Evolutionary conservation across 257 asterid species (phyloP), one percentile per base, ranked within the genome.

Genomic region (Lycium barbarum): DNA sequence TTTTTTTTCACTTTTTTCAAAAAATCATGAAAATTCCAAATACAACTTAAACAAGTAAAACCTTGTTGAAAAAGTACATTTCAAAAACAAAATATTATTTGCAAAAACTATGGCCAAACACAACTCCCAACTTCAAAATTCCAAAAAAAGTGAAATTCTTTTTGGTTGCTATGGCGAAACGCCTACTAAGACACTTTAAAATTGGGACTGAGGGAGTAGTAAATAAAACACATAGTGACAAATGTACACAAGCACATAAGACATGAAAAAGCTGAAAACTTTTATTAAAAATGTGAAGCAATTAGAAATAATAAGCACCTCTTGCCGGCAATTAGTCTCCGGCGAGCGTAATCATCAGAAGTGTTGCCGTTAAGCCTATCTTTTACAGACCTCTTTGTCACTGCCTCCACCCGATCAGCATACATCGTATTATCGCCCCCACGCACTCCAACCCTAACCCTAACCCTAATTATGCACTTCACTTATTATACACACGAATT

Each of bases 391-490:
- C 92, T 91, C 87, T 82, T 91, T 54, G 91, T 67, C 62, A 88
- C 92, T 68, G 94, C 89, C 88, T 95, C 98, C 84, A 91, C 90
- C 82, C 93, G 97, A 92, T 95, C 98, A 87, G 98, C 97, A 86
- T 95, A 92, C 98, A 93, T 95, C 86, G 17, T 83, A 79, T 65
- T 47, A 86, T 79, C 47, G 9, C 49, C 72, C 38, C 49, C 83
- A 26, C 86, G 86, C 87, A 73, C 74, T 38, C 54, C 53, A 63
- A 63, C 54, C 68, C 86, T 80, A 86, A 82, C 89, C 85, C 84
- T 58, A 88, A 20, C 66, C 88, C 91, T 26, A 26, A 26, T 26
- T 26, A 26, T 26, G 33, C 33, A 26, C 87, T 40, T 80, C 72
- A 15, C 55, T 9, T 38, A 72, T 38, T 49, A 81, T 15, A 62